Base-by-base conservation (phyloP, 2,329 filamentous ascomycete genomes). In the Hypoxylon sp. region DNA sequence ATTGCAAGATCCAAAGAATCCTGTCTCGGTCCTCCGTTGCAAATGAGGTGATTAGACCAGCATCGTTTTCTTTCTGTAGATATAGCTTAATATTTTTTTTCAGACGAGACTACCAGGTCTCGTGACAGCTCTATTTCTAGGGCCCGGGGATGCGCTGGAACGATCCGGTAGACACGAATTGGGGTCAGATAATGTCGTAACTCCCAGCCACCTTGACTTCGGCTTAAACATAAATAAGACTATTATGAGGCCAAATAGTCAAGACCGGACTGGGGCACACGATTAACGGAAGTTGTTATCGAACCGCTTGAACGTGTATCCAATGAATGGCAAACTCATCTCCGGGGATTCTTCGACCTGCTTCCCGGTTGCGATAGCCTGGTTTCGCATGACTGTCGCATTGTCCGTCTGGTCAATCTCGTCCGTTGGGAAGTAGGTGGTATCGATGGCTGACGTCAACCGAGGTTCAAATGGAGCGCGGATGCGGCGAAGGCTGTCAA, bases 361-460 rank as follows among this genome's bases (percentile, higher is more conserved):
- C 61, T 86, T 86, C 56, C 89, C 89, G 75, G 90, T 86, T 67
- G 91, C 90, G 70, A 91, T 87, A 53, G 93, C 93, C 80, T 97
- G 93, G 19, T 93, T 93, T 79, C 93, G 92, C 76, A 97, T 87
- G 72, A 93, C 87, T 23, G 94, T 96, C 61, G 92, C 93, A 71
- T 94, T 97, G 80, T 98, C 94, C 60, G 94, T 95, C 84, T 98
- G 95, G 75, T 97, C 94, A 77, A 99, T 98, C 81, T 99, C 96
- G 78, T 99, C 96, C 57, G 94, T 98, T 9, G 96, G 96, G 89
- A 99, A 99, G 85, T 99, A 98, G 50, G 94, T 95, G 19, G 96
- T 97, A 79, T 99, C 96, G 75, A 97, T 92, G 80, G 96, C 96
- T 69, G 93, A 97, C 67, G 92, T 92, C 71, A 99, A 85, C 76